phyloP scores from a whole-genome alignment of 1,139 yeast species.

The Saccharomyces uvarum region DNA sequence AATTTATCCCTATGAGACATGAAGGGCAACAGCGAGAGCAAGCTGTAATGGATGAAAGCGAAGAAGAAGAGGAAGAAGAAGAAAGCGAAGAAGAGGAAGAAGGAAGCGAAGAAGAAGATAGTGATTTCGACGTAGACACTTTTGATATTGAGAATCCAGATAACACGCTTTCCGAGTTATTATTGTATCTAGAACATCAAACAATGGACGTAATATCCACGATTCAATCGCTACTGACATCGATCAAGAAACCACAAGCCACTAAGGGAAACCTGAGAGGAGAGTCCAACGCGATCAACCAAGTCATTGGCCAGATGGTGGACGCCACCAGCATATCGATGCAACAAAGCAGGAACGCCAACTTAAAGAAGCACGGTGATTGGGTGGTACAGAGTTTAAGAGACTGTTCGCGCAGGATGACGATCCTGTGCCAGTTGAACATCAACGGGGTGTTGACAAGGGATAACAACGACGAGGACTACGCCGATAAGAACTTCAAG shows the following conservation, averaged over 20 bases:
- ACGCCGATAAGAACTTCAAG: slow-evolving; percentile 76
- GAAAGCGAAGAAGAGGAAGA: slow-evolving; percentile 9
- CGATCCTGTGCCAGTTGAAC: slow-evolving; percentile 47
- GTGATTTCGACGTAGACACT: slow-evolving; percentile 54
- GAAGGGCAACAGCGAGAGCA: background rate
- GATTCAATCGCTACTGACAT: slow-evolving; percentile 70
- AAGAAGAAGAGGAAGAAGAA: slow-evolving; percentile 2
- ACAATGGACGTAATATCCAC: slow-evolving; percentile 88
- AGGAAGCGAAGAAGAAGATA: slow-evolving; percentile 20
- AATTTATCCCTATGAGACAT: slow-evolving; percentile 10
- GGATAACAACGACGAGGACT: slow-evolving; percentile 50
- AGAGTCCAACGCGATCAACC: slow-evolving; percentile 66
- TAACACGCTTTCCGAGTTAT: slow-evolving; percentile 75
- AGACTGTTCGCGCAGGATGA: slow-evolving; percentile 80
- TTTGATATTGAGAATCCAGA: slow-evolving; percentile 84
- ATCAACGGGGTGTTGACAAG: slow-evolving; percentile 29
- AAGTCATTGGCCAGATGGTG: slow-evolving; percentile 77
- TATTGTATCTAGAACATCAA: slow-evolving; percentile 84
- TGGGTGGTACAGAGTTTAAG: slow-evolving; percentile 83
- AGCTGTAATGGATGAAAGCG: slow-evolving; percentile 2
- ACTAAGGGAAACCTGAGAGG: slow-evolving; percentile 67
- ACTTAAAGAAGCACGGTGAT: slow-evolving; percentile 80
- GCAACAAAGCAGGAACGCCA: slow-evolving; percentile 74
- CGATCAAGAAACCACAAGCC: slow-evolving; percentile 69
- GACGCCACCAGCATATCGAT: slow-evolving; percentile 84